Percentiles rank a stretch among this genome's conserved stretches.
Evolutionary conservation across 2,329 filamentous ascomycete genomes (phyloP).

Genomic region (Beauveria caledonica): DNA sequence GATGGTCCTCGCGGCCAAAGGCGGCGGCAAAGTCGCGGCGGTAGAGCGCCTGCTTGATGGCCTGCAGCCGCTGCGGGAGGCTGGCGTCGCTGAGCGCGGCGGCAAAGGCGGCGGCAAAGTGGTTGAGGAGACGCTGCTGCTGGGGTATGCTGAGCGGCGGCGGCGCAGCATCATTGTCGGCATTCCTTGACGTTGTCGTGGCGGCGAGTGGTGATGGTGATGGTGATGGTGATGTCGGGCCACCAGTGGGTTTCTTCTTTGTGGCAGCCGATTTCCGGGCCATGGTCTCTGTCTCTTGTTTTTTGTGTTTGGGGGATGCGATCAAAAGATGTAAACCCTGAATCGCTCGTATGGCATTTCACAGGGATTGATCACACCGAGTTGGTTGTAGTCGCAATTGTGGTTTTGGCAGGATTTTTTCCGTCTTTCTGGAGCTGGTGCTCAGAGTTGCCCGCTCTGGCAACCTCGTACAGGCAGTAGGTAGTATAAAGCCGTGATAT

Average conservation of each 20-base stretch:
- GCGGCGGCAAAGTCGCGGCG: constrained; percentile 75
- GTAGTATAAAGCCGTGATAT: not conserved
- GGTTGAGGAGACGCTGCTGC: constrained; percentile 64
- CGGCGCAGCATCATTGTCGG: not conserved
- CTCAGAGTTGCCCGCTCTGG: not conserved
- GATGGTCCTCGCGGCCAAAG: constrained; percentile 62
- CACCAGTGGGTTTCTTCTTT: too few species aligned
- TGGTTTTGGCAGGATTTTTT: not conserved
- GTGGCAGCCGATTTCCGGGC: too few species aligned
- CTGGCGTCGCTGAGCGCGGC: constrained; percentile 47
- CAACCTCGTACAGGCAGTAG: not conserved
- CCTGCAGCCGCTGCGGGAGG: constrained; percentile 58
- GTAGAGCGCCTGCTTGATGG: constrained; percentile 79
- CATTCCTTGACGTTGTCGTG: not conserved
- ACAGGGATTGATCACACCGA: not conserved
- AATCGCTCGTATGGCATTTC: too few species aligned
- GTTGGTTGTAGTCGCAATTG: not conserved
- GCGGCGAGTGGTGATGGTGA: not conserved
- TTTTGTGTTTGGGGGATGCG: not conserved
- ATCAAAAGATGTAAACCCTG: too few species aligned
- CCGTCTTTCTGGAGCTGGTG: not conserved
- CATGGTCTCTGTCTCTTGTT: not conserved
- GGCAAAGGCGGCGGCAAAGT: constrained; percentile 46
- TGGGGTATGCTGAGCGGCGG: not conserved
- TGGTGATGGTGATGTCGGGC: too few species aligned